Evolutionary conservation across 108 stramenopile genomes (phyloP), one percentile per base, ranked within the genome.

Genomic region (Skeletonema tropicum): DNA sequence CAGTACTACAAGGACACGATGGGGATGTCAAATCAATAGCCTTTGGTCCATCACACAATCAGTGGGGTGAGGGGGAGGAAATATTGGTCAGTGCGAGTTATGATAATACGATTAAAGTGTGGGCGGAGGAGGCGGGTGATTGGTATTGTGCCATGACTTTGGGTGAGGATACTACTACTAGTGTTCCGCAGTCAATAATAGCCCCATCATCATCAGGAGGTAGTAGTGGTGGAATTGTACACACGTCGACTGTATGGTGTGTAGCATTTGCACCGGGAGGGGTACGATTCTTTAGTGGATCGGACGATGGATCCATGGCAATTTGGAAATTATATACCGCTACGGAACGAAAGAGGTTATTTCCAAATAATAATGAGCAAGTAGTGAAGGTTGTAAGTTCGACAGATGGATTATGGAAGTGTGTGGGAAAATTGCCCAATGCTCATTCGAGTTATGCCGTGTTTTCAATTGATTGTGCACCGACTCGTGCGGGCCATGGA

Each of bases 61-160:
- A 85, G 45, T 93, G 87, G 83, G 91, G 92, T 12, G 89, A 94
- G 64, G 94, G 92, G 10, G 93, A 90, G 55, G 93, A 94, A 62
- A 85, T 98, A 12, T 71, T 98, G 17, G 52, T 98, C 2, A 84
- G 85, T n/a, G 87, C 84, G 6, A 86, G 89, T 48, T 99, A 99
- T 74, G 99, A 99, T 74, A 89, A 97, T 70, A 97, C 96, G 8
- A 86, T 98, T 29, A 82, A 84, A 67, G 75, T 96, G 6, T 99
- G 99, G 99, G 96, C 93, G 1, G 94, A 96, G 74, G 97, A 98
- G 68, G 88, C 82, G 10, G 98, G 97, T 11, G 99, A 99, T 74
- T 99, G 98, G 98, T 96, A 88, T 65, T 96, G 94, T 75, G 93
- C 92, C 21, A 63, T 88, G 12, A 90, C 92, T 1, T 62, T 98